phyloP scores from a whole-genome alignment of 768 basidiomycete species.

The Russula vinacea region DNA sequence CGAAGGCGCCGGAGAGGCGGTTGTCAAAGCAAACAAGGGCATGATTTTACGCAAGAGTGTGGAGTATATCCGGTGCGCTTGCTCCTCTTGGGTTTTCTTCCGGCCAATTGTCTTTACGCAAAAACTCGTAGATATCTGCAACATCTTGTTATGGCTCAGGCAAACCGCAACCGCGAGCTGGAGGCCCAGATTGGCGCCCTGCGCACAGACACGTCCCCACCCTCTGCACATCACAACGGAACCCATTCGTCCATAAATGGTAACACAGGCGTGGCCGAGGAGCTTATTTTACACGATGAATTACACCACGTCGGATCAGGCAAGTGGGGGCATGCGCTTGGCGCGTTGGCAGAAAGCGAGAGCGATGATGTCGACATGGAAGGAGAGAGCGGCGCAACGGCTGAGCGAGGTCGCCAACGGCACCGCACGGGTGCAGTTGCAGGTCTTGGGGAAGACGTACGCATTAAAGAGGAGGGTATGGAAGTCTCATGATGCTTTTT shows the following conservation, averaged over 20 bases:
- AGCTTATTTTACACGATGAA: slow-evolving; percentile 24
- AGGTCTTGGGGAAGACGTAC: slow-evolving; percentile 21
- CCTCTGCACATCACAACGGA: slow-evolving; percentile 6
- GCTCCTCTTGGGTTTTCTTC: background rate
- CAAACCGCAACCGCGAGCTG: slow-evolving; percentile 71
- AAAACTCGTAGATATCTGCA: slow-evolving; percentile 61
- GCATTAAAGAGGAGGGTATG: slow-evolving; percentile 28
- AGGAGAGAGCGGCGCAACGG: slow-evolving; percentile 1
- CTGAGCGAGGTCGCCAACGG: slow-evolving; percentile 25
- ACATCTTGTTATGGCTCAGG: slow-evolving; percentile 79
- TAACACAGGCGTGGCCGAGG: slow-evolving; percentile 10
- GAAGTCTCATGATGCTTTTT: slow-evolving; percentile 26
- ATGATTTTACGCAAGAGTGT: slow-evolving; percentile 78
- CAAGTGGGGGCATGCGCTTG: slow-evolving; percentile 25
- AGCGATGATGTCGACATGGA: slow-evolving; percentile 28
- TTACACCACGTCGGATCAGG: slow-evolving; percentile 16
- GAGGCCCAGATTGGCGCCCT: slow-evolving; percentile 56
- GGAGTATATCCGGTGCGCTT: slow-evolving; percentile 45
- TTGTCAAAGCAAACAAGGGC: slow-evolving; percentile 90
- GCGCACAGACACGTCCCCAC: slow-evolving; percentile 5
- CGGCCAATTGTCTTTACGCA: background rate
- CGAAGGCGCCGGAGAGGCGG: slow-evolving; percentile 39
- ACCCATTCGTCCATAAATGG: slow-evolving; percentile 15
- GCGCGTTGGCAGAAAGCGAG: slow-evolving; percentile 25
- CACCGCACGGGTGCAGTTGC: slow-evolving; percentile 10